Evolutionary conservation across 306 rosid genomes (phyloP), one percentile per base, ranked within the genome.

Genomic region (Canavalia ensiformis): DNA sequence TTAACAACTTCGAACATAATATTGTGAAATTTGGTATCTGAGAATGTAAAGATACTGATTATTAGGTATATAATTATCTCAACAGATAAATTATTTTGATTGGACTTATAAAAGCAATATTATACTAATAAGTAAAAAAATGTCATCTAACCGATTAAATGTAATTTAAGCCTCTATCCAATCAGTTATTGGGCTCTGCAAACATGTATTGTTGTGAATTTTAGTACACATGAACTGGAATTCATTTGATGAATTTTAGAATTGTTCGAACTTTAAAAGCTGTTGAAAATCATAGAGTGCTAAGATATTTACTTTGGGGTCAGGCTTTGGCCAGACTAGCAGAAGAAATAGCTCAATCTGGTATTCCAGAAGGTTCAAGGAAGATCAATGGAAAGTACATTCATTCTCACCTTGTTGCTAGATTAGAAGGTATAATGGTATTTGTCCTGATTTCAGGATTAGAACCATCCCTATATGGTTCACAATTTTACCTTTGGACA

Each of bases 361-460:
- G 83, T 77, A 88, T 88, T 81, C 91, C 94, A 29, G 77, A 52
- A 76, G 96, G 99, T 80, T 77, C 97, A 55, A 93, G 99, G 88
- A 95, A 93, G 92, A 93, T 93, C 84, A 88, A 91, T 56, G 99
- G 99, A 75, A 95, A 90, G 85, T 95, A 91, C 85, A 88, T 95
- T 77, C 99, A 90, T 64, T 93, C 92, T 85, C 94, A 93, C 90
- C 92, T 95, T 83, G 89, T 91, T 79, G 84, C 91, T 41, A 87
- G 94, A 68, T 79, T 95, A 77, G 86, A 89, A 89, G 98, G 99
- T 93, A 90, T 46, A 74, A 35, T 69, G 77, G 39, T 39, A 50
- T 56, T 74, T 78, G 28, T 67, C 55, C 18, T 77, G 68, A 29
- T 37, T 4, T 12, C 31, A 13, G 52, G 42, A 49, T 74, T 52